Conservation (phyloP, 2,329 filamentous ascomycete species). For the Claviceps monticola region DNA sequence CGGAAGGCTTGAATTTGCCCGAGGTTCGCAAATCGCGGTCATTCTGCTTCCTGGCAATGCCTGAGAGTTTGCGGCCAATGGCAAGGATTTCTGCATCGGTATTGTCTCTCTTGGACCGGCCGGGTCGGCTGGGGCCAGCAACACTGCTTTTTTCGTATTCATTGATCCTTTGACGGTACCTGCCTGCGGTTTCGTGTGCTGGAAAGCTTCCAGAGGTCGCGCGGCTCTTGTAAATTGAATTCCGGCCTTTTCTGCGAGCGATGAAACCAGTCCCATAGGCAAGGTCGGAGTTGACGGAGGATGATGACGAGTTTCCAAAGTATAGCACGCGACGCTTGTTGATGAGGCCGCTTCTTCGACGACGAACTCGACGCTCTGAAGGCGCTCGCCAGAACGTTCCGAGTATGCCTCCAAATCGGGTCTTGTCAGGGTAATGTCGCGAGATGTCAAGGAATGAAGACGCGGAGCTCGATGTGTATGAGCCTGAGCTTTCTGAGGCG, state of each 20-base stretch:
- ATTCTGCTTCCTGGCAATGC: conserved; percentile 38
- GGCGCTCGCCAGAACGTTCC: conserved; percentile 49
- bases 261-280: conserved; percentile 52
- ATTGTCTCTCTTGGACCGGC: conserved; percentile 19
- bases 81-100: conserved; percentile 44
- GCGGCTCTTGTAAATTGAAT: conserved; percentile 7
- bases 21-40: conserved; percentile 31
- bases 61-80: conserved; percentile 39
- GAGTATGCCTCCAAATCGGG: conserved; percentile 40
- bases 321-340: conserved; percentile 41
- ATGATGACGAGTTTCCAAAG: conserved; percentile 50
- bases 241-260: conserved; percentile 22
- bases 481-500: conserved; percentile 21
- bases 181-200: neutral
- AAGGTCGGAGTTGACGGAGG: conserved; percentile 53
- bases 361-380: conserved; percentile 36
- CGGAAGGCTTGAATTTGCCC: conserved; percentile 16
- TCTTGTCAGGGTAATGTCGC: conserved; percentile 31
- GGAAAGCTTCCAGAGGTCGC: conserved; percentile 1
- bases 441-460: conserved; percentile 55
- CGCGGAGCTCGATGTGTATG: conserved; percentile 34
- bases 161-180: neutral
- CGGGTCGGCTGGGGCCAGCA: conserved; percentile 1
- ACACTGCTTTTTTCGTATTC: neutral
- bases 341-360: conserved; percentile 26